Evolutionary conservation across 2,329 filamentous ascomycete genomes (phyloP), one percentile per base, ranked within the genome.

Genomic region (Lithohypha guttulata): DNA sequence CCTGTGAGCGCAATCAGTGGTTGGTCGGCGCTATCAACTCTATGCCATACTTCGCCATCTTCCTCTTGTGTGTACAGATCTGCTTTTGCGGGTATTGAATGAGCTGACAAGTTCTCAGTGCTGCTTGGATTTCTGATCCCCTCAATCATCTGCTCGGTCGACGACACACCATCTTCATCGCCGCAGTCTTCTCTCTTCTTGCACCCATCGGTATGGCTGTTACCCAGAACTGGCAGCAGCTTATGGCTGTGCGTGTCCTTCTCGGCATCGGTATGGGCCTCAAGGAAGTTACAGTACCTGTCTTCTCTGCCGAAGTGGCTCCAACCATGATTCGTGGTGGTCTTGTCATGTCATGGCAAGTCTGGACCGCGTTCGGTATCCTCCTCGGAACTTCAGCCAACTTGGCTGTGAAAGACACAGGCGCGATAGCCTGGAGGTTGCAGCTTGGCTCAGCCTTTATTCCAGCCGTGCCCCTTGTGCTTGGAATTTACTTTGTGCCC

Each of bases 21-120:
- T 62, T 82, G 22, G 64, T 82, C n/a, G 81, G 81, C 30, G 58
- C 82, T 2, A 63, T 84, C 44, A 84, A 84, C 42, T 54, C 63
- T 10, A 73, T 62, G 27, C 69, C 70, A 0, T 72, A 77, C 39
- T 62, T 77, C 35, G 69, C 68, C 13, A 62, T 62, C 49, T 34
- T 34, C 17, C 31, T 34, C 31, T 34, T 34, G 26, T 28, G 15
- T n/a, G 26, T 28, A 4, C 4, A 14, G 15, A 28, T 4, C 9
- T 10, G 23, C 8, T n/a, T n/a, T 11, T 4, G 26, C 15, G 26
- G 9, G 15, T 6, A 10, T 4, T n/a, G n/a, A 10, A 11, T 28
- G 26, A 28, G 11, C 9, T 14, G 26, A 28, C 4, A 10, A n/a
- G n/a, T n/a, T n/a, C n/a, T n/a, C 77, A 28, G 26, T 13, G 31